Conservation (phyloP, 805 yeast species). For the Starmerella tilneyi region DNA sequence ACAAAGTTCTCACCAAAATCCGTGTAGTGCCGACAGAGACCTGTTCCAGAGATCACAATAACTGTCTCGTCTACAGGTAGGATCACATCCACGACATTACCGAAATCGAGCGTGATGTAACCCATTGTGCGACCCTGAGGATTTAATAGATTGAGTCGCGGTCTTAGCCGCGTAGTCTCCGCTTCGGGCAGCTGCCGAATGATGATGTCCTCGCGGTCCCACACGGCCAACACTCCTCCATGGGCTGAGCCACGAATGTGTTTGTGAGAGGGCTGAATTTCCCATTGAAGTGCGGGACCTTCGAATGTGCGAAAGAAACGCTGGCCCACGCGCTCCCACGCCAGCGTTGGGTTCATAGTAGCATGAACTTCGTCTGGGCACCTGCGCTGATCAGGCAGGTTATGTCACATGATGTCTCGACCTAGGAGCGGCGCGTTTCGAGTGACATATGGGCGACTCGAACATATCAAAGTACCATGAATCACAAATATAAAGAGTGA, state of each 20-base stretch:
- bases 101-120: conserved; percentile 35
- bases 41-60: conserved; percentile 44
- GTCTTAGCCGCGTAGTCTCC: conserved; percentile 2
- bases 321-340: conserved; percentile 72
- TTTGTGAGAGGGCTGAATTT: conserved; percentile 35
- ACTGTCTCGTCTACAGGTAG: conserved; percentile 48
- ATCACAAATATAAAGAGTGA: too few relatives aligned
- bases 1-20: conserved; percentile 61
- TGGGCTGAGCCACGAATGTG: conserved; percentile 42
- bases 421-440: too few relatives aligned
- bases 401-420: neutral
- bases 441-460: too few relatives aligned
- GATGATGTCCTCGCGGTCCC: conserved; percentile 20
- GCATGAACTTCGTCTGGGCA: neutral
- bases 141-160: conserved; percentile 26
- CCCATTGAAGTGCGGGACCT: conserved; percentile 49
- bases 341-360: conserved; percentile 28
- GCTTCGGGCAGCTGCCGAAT: conserved; percentile 2
- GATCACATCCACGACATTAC: conserved; percentile 44
- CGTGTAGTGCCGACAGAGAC: conserved; percentile 46
- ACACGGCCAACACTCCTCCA: conserved; percentile 46
- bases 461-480: too few relatives aligned
- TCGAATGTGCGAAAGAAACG: conserved; percentile 55
- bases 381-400: neutral
- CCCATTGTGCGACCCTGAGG: conserved; percentile 29